Base-by-base conservation (phyloP, 2,329 filamentous ascomycete species). In the Epichloe baconii region DNA sequence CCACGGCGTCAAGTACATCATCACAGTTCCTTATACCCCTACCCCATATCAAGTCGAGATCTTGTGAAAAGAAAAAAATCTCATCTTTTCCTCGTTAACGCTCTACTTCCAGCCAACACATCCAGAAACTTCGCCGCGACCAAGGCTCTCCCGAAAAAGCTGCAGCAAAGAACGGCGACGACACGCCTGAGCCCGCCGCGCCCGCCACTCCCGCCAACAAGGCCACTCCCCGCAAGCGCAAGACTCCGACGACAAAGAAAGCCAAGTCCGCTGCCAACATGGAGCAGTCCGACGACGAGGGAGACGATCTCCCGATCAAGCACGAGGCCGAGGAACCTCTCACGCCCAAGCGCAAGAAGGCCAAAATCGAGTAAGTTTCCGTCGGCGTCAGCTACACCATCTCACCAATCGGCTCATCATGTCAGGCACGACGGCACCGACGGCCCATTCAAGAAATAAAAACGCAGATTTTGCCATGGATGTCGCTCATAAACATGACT, bases 101-200 rank as follows among this genome's bases (percentile, higher is more conserved):
- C 44, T n/a, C 14, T 31, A 15, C 40, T 41, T 49, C 49, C 47
- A 74, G 72, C 44, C 72, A 74, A 57, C 72, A 75, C 36, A 65
- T 75, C 7, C 68, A 71, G 55, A 74, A 73, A 56, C 64, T 74
- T 3, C 68, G 68, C 53, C 63, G 66, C 5, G 66, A 67, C n/a
- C 60, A 58, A 5, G 41, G 54, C 12, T 58, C 51, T 7, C 55
- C 64, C 19, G 44, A 60, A 35, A 58, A 56, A 15, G 56, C 56
- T 0, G 49, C 58, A 1, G 47, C 48, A 14, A 61, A 58, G 46
- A 41, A 45, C 34, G 47, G 40, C 47, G 34, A 37, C 47, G 47
- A 37, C 31, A 23, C 34, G 12, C 4, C 14, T 5, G 17, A 34
- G 15, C 41, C 48, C 14, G 19, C 49, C 12, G 52, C 50, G 36